Base-by-base conservation (phyloP, 1,284 basidiomycete species). In the Pseudozyma sp. region DNA sequence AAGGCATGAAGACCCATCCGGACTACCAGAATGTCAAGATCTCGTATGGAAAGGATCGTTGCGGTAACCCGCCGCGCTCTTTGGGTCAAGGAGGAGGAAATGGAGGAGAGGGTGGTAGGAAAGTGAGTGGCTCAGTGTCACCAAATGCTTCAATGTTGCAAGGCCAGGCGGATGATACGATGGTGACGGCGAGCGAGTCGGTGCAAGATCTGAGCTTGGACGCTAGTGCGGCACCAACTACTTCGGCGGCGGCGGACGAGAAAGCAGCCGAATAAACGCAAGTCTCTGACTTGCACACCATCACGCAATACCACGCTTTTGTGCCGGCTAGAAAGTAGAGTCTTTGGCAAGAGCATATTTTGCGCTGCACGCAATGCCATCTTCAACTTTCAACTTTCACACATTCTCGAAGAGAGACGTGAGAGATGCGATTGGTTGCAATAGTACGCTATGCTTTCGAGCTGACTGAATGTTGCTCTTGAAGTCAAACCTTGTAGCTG, bases 11-110 rank as follows among this genome's bases (percentile, higher is more conserved):
- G 77, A 77, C 76, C 44, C 81, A 83, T 52, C 60, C 73, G 3
- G 83, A 84, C 62, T 84, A 84, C 52, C 71, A 76, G 59, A 76
- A 65, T 34, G 75, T 79, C 57, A 82, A 83, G 66, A 81, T 84
- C 44, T 74, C 78, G 38, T 82, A 80, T 52, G 83, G 83, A 43
- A 84, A 84, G 59, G 83, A 84, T 63, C 74, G 83, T 31, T 83
- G 81, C 35, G 81, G 81, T 16, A 83, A 81, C 44, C 77, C 79
- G 18, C 81, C 79, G 34, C 74, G 79, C 47, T 76, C 67, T 60
- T 25, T 79, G 60, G 53, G 54, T 56, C 70, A 69, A 49, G 36
- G 59, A 38, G 61, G 52, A 5, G 31, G 38, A 16, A 44, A 14
- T 14, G 52, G 59, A 1, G 66, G 52, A n/a, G 66, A 60, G 10